phyloP scores from a whole-genome alignment of 257 asterid genomes.

The Scutellaria minor region DNA sequence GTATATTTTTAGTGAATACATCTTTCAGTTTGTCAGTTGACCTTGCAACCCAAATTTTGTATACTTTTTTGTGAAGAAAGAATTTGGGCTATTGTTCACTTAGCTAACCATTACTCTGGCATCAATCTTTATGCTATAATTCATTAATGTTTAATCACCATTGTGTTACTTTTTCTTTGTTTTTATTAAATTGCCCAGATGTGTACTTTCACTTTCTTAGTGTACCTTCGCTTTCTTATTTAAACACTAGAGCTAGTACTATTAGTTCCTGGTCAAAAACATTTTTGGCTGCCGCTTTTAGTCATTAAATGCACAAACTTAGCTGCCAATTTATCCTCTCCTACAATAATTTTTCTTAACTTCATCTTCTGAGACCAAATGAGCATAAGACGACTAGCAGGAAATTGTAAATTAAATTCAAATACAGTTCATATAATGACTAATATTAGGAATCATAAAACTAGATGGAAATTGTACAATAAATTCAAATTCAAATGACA shows the following conservation, averaged over 20 bases:
- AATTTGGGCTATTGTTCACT: conserved; percentile 7
- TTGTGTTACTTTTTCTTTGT: conserved; percentile 4
- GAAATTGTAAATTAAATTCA: not conserved
- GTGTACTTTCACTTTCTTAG: not conserved
- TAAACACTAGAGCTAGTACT: not conserved
- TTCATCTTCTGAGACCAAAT: conserved; percentile 5
- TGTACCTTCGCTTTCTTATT: not conserved
- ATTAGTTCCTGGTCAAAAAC: not conserved
- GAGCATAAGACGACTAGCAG: not conserved
- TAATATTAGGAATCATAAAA: not conserved
- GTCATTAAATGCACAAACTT: not conserved
- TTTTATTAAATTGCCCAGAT: not conserved
- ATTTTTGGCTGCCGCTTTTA: conserved; percentile 15
- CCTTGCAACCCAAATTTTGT: conserved; percentile 3
- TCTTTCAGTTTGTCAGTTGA: not conserved
- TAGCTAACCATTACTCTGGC: conserved; percentile 4
- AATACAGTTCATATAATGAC: not conserved
- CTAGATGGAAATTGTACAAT: too few species aligned
- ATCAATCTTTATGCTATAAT: not conserved
- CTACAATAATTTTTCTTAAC: not conserved
- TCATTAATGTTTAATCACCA: not conserved
- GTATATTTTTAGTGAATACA: conserved; percentile 3
- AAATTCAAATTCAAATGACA: not conserved
- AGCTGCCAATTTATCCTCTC: conserved; percentile 2
- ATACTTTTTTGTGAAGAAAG: conserved; percentile 12